A percentile compares a stretch with the other conserved stretches of the same genome.
These are phyloP conservation scores for Trichosporon faecale DNA, from an alignment of 1,284 basidiomycete species.

Conservation along the genomic window DNA sequence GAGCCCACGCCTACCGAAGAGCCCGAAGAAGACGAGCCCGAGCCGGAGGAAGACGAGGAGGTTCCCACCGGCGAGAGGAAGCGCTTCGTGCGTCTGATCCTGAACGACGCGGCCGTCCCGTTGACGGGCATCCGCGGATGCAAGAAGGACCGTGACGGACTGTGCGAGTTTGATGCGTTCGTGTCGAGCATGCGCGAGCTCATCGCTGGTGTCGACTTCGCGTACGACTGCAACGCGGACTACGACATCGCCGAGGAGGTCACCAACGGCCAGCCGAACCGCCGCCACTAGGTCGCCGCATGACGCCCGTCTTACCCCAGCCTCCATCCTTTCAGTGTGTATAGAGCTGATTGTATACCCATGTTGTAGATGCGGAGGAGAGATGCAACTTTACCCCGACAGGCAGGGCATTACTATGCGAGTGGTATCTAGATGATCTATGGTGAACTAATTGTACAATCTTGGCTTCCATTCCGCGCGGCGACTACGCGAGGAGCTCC, in stretches of 20 bases:
- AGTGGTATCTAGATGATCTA: slow-evolving; percentile 1
- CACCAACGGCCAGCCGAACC: slow-evolving; percentile 3
- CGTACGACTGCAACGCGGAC: slow-evolving; percentile 34
- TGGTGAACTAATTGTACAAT: slow-evolving; percentile 4
- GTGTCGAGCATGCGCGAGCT: slow-evolving; percentile 57
- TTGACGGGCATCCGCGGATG: slow-evolving; percentile 62
- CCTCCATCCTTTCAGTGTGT: neutral
- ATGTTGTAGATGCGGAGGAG: slow-evolving; percentile 1
- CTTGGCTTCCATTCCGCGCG: no score
- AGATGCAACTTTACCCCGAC: neutral
- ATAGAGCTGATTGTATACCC: slow-evolving; percentile 4
- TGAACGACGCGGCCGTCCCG: slow-evolving; percentile 63
- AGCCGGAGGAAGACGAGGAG: neutral
- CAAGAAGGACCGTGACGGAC: slow-evolving; percentile 56
- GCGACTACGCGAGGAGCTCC: slow-evolving; percentile 15
- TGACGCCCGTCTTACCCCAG: no score
- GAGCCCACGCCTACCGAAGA: neutral
- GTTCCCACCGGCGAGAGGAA: slow-evolving; percentile 36
- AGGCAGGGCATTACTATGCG: neutral
- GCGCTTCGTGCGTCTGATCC: slow-evolving; percentile 55
- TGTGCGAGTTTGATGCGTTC: slow-evolving; percentile 60
- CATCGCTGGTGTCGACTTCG: slow-evolving; percentile 54
- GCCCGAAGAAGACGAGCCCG: neutral
- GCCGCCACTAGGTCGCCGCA: neutral
- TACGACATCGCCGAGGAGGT: slow-evolving; percentile 12